Percentiles rank a stretch among this genome's conserved stretches.
These are phyloP conservation scores for Talaromyces marneffei DNA, from an alignment of 2,329 filamentous ascomycete genomes.

Conservation along the genomic window DNA sequence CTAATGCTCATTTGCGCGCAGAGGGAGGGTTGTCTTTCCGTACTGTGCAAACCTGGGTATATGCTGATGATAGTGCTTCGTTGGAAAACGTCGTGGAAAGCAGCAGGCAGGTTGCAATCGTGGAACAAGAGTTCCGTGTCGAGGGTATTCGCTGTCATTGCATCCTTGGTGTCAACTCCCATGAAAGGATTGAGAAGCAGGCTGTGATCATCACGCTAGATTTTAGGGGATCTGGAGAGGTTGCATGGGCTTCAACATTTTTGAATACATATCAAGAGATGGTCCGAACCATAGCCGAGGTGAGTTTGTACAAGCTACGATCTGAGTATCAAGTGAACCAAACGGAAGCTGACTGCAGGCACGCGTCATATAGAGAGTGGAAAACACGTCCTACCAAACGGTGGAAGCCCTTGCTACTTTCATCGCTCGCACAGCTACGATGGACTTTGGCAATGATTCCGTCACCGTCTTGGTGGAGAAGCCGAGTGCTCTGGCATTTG, in stretches of 20 bases:
- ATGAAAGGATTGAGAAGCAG: conserved; percentile 48
- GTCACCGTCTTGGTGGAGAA: conserved; percentile 47
- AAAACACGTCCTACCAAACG: conserved; percentile 45
- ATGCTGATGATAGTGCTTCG: conserved; percentile 21
- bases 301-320: conserved; percentile 18
- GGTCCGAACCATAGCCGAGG: conserved; percentile 36
- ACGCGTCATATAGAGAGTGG: conserved; percentile 34
- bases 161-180: conserved; percentile 49
- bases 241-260: conserved; percentile 29
- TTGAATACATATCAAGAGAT: conserved; percentile 36
- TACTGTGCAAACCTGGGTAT: conserved; percentile 30
- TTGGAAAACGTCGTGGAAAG: conserved; percentile 21
- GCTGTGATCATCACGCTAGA: conserved; percentile 39
- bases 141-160: conserved; percentile 41
- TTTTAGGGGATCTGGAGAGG: conserved; percentile 30
- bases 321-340: neutral
- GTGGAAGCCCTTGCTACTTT: conserved; percentile 48
- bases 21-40: conserved; percentile 39
- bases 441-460: conserved; percentile 41
- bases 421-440: conserved; percentile 42
- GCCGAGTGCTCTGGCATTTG: conserved; percentile 47
- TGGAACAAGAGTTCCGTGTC: conserved; percentile 38
- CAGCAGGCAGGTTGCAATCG: conserved; percentile 23
- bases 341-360: conserved; percentile 9
- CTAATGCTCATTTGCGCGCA: conserved; percentile 42